Conservation (phyloP, 1,284 basidiomycete species). For the Ganoderma lucidum region DNA sequence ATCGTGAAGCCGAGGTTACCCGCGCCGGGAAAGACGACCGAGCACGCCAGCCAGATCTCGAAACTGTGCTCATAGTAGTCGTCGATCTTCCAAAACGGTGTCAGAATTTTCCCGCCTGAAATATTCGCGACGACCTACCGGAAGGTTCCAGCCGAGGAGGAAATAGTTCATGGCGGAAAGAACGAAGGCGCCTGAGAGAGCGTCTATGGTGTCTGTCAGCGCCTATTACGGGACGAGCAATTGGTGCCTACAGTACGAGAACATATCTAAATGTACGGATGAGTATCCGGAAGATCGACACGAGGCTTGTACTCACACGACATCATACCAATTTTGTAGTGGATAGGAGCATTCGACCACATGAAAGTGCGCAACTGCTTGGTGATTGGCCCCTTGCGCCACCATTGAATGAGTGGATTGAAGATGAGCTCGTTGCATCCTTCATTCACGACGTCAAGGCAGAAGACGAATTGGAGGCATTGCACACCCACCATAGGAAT, state of each 20-base stretch:
- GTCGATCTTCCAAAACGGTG: constrained; percentile 46
- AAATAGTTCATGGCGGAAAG: constrained; percentile 78
- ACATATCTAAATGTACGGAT: constrained; percentile 69
- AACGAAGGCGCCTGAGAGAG: constrained; percentile 72
- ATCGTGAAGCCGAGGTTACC: constrained; percentile 78
- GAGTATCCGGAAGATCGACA: constrained; percentile 25
- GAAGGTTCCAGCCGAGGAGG: constrained; percentile 64
- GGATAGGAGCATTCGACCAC: constrained; percentile 78
- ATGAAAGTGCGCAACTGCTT: constrained; percentile 81
- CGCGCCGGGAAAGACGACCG: constrained; percentile 77
- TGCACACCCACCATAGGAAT: constrained; percentile 71
- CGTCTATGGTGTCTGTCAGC: constrained; percentile 53
- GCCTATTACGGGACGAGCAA: not conserved
- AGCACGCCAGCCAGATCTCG: constrained; percentile 81
- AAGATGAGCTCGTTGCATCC: constrained; percentile 80
- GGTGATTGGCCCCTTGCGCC: constrained; percentile 77
- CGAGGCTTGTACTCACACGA: constrained; percentile 65
- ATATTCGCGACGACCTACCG: constrained; percentile 44
- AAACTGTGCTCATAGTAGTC: constrained; percentile 77
- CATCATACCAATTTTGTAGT: constrained; percentile 85
- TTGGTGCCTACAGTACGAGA: constrained; percentile 74
- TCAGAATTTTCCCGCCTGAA: not conserved
- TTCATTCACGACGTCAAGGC: constrained; percentile 22
- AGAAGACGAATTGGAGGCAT: constrained; percentile 15
- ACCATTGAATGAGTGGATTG: constrained; percentile 79